Percentiles rank a stretch among this genome's conserved stretches.
phyloP scores from a whole-genome alignment of 2,329 filamentous ascomycete species.

The Trichophyton schoenleinii region DNA sequence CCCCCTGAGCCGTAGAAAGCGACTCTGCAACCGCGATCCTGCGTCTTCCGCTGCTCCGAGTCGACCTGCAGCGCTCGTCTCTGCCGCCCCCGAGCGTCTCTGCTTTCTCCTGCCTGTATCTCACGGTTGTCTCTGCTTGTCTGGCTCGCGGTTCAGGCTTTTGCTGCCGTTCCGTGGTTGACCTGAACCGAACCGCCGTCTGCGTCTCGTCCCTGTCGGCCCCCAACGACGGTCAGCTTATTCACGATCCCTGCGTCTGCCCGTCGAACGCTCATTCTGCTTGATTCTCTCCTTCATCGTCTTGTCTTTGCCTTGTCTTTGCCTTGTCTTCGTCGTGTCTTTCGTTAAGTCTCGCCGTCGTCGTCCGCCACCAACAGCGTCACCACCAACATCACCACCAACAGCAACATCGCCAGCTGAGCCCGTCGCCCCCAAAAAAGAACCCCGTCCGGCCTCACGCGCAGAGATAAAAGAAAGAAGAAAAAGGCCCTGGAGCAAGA shows the following conservation, averaged over 20 bases:
- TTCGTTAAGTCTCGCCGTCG: background rate
- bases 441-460: too few species aligned
- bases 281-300: background rate
- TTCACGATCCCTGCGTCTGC: too few species aligned
- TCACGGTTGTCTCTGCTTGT: background rate
- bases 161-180: too few species aligned
- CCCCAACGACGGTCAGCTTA: too few species aligned
- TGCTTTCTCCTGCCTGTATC: background rate
- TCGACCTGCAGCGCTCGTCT: background rate
- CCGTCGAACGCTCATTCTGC: background rate
- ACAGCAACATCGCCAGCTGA: too few species aligned
- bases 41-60: background rate
- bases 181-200: too few species aligned
- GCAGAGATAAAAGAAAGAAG: too few species aligned
- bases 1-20: background rate
- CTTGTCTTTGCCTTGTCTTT: too few species aligned
- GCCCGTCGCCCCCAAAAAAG: too few species aligned
- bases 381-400: too few species aligned
- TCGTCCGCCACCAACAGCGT: background rate
- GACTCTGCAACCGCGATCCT: background rate
- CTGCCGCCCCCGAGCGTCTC: background rate
- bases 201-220: too few species aligned
- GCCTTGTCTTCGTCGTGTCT: background rate
- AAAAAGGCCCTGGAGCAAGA: too few species aligned
- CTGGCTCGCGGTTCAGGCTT: background rate